These are phyloP conservation scores for Ziziphus jujuba DNA, from an alignment of 306 rosid genomes.

Conservation along the genomic window DNA sequence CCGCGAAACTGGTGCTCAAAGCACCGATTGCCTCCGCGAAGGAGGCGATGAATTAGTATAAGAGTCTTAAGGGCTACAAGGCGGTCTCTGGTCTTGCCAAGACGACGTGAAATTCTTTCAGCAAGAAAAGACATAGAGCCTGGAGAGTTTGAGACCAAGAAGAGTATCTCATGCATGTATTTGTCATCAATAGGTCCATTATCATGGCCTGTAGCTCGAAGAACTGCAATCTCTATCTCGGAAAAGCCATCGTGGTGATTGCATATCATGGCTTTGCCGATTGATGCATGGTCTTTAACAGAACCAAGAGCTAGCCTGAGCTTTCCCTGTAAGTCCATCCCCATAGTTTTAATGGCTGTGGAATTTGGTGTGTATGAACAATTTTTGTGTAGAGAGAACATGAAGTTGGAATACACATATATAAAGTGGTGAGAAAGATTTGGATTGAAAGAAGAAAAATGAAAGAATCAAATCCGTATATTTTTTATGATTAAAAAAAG, in stretches of 20 bases:
- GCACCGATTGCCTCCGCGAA: constrained; percentile 53
- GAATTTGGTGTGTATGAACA: constrained; percentile 19
- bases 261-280: constrained; percentile 57
- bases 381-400: constrained; percentile 30
- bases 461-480: constrained; percentile 52
- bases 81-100: constrained; percentile 47
- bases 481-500: constrained; percentile 2
- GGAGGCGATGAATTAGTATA: constrained; percentile 56
- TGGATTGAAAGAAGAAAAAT: constrained; percentile 11
- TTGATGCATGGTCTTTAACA: constrained; percentile 60
- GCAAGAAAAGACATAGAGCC: constrained; percentile 58
- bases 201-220: constrained; percentile 55
- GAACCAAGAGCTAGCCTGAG: constrained; percentile 48
- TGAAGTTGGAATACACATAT: constrained; percentile 30
- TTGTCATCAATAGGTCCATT: constrained; percentile 55
- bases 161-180: constrained; percentile 65
- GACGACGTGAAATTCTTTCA: constrained; percentile 49
- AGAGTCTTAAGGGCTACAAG: constrained; percentile 61
- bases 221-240: constrained; percentile 53
- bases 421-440: constrained; percentile 28
- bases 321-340: constrained; percentile 48
- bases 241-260: constrained; percentile 48
- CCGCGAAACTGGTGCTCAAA: constrained; percentile 52
- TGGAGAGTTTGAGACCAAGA: constrained; percentile 51
- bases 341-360: constrained; percentile 29